These are phyloP conservation scores for Aphanomyces invadans DNA, from an alignment of 352 stramenopile species.

Conservation along the genomic window DNA sequence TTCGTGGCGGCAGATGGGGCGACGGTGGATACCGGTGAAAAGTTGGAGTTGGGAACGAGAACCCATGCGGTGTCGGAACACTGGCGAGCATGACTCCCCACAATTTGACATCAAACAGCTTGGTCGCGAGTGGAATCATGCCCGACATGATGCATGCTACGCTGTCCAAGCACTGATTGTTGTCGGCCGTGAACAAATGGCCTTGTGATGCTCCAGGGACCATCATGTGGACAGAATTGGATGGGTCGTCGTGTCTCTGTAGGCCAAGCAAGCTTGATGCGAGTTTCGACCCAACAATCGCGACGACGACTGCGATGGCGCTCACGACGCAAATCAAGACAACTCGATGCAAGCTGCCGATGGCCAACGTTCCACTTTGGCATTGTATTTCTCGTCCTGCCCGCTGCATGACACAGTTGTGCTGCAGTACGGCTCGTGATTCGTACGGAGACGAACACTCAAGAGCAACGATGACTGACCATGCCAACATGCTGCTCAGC, in stretches of 20 bases:
- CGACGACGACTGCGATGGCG: not conserved
- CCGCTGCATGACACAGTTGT: not conserved
- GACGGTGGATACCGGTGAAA: not conserved
- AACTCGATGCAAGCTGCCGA: constrained; percentile 10
- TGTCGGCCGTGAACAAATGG: not conserved
- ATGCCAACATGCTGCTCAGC: not conserved
- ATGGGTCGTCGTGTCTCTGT: not conserved
- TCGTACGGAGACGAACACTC: not conserved
- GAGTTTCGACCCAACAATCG: not conserved
- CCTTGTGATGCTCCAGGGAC: not conserved
- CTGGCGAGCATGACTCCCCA: not conserved
- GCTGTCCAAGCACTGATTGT: not conserved
- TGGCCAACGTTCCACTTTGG: not conserved
- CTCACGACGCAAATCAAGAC: not conserved
- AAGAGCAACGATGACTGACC: not conserved
- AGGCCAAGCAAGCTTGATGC: not conserved
- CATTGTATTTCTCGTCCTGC: not conserved
- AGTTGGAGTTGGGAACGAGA: not conserved
- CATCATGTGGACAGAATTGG: not conserved
- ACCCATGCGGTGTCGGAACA: not conserved
- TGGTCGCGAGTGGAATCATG: not conserved
- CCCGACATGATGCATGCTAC: constrained; percentile 16
- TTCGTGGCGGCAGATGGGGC: not conserved
- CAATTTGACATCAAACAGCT: constrained; percentile 12
- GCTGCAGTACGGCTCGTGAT: not conserved